Evolutionary conservation across 305 asterid species (phyloP), one percentile per base, ranked within the genome.

Genomic region (Petunia hybrid): DNA sequence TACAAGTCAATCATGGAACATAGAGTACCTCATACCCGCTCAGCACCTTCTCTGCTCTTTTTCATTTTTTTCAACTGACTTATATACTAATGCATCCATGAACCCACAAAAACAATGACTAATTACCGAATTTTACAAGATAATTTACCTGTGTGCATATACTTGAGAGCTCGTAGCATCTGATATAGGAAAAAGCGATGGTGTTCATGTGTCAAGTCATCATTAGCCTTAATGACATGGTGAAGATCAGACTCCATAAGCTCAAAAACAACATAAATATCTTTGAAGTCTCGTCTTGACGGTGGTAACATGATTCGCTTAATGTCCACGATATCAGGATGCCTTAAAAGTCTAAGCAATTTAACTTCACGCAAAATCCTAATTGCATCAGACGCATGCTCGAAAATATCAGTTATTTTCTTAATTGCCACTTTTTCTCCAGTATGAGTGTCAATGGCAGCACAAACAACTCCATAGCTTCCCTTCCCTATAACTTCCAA

Each of bases 211-310:
- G 98, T 93, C 92, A 96, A 87, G 84, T 96, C 99, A 85, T 94
- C 97, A 87, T 96, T 96, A 82, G 98, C 98, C 88, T 96, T 96
- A 77, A 96, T 92, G 78, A 96, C 99, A 88, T 96, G 99, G 85
- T 96, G 99, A 83, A 96, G 99, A 83, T 96, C 99, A 22, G 99
- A 96, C 84, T 96, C 99, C 99, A 96, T 96, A 78, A 96, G 99
- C 91, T 96, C 98, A 61, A 96, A 94, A 64, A 96, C 98, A 76
- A 94, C 99, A 84, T 89, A 96, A 70, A 96, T 94, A 83, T 96
- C 99, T 87, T 82, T 93, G 86, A 93, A 96, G 78, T 96, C 97
- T 56, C 98, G 88, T 80, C 91, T 91, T 43, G 98, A 93, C 48
- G 97, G 98, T 76, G 99, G 99, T 85, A 95, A 75, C 97, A 94